Base-by-base conservation (phyloP, 371 early-diverging fungal species). In the Mortierella sp. region DNA sequence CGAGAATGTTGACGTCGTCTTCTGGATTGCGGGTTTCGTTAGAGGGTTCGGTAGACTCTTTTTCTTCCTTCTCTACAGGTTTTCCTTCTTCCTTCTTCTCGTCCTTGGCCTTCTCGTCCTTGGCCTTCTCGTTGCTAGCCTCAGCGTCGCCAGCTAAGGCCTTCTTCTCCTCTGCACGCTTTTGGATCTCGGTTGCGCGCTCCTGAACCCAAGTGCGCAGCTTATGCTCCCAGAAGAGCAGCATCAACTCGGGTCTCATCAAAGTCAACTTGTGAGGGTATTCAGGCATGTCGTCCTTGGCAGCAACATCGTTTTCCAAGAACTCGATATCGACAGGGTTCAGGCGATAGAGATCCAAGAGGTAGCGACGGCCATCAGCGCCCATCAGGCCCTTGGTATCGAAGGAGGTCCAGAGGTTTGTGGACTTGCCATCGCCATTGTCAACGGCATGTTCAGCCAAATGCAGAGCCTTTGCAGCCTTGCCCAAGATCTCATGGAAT, bases 341-440 rank as follows among this genome's bases (percentile, higher is more conserved):
- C 58, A 97, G 77, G 59, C 98, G 92, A 86, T 94, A 96, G 58
- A 97, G 88, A 85, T 98, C 98, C 77, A 98, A 85, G 55, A 98
- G 77, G 83, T 98, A 98, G 45, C 92, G 88, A 84, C 97, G 93
- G 13, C 95, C 94, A 80, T 98, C 98, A 19, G 94, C 93, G 52
- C 98, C 97, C 52, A 92, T 74, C 65, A 98, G 88, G 24, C 97
- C 97, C 90, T 97, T 98, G 70, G 94, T 92, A 64, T 98, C 98
- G 41, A 94, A 80, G 8, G 97, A 96, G 1, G 95, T 94, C 70
- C 88, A 92, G 28, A 97, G 85, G 58, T 85, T 86, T 47, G 88
- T 85, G 64, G 88, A 78, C 33, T 88, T 83, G 28, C 90, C 94
- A 33, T 89, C 86, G n/a, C 74, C 91, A 83, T 96, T 94, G 4